Conservation (phyloP, 1,284 basidiomycete genomes). For the Naganishia liquefaciens region DNA sequence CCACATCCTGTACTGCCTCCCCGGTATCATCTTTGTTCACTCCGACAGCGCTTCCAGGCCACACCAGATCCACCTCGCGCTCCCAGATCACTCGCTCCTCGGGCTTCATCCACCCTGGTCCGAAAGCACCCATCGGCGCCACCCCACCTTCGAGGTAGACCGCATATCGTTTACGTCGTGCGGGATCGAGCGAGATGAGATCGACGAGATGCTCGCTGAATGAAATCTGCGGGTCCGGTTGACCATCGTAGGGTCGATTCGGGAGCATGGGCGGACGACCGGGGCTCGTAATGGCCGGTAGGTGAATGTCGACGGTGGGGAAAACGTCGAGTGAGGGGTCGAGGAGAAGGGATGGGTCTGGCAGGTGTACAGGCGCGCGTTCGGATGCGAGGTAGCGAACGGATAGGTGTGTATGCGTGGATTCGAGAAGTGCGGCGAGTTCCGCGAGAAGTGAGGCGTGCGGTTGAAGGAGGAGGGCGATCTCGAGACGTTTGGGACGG, state of each 20-base stretch:
- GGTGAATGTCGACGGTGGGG: constrained; percentile 35
- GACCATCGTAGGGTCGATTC: constrained; percentile 9
- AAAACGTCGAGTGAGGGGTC: constrained; percentile 36
- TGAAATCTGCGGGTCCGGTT: constrained; percentile 15
- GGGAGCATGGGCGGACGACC: not conserved
- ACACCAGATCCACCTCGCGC: not conserved
- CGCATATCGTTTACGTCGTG: constrained; percentile 34
- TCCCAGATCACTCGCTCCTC: constrained; percentile 23
- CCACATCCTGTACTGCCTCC: not conserved
- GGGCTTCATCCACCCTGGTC: constrained; percentile 23
- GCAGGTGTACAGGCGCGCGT: constrained; percentile 4
- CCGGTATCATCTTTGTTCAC: not conserved
- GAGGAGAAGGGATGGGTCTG: constrained; percentile 31
- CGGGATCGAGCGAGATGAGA: constrained; percentile 24
- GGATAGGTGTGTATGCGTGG: constrained; percentile 32
- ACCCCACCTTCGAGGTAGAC: constrained; percentile 33
- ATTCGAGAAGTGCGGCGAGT: constrained; percentile 34
- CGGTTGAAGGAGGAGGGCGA: constrained; percentile 34
- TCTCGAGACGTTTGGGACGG: constrained; percentile 29
- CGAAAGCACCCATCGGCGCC: constrained; percentile 32
- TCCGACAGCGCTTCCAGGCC: not conserved
- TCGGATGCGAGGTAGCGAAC: constrained; percentile 38
- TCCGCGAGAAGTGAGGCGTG: constrained; percentile 36
- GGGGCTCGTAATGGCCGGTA: constrained; percentile 32
- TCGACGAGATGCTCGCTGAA: constrained; percentile 36